These are phyloP conservation scores for Fragaria ananassa DNA, from an alignment of 306 rosid genomes.

Conservation along the genomic window DNA sequence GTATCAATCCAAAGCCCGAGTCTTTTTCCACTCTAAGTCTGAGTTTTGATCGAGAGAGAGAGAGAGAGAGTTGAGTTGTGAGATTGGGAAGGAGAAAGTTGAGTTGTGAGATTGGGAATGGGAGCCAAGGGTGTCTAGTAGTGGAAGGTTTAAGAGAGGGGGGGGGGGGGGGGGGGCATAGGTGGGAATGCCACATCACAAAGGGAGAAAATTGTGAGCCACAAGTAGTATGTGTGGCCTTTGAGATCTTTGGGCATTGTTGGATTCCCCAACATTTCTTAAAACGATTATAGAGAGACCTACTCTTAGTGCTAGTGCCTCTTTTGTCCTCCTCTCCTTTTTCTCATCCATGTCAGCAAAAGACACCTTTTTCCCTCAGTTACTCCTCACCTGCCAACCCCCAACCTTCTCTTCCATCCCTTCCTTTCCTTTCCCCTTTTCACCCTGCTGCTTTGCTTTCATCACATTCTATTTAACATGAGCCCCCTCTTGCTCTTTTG, in stretches of 20 bases:
- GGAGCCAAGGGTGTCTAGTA: not conserved
- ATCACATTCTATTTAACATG: not conserved
- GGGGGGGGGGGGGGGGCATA: not conserved
- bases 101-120: not conserved
- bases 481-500: not conserved
- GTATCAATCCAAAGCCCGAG: not conserved
- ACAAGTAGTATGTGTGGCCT: conserved; percentile 81
- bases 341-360: conserved; percentile 47
- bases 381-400: not conserved
- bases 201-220: conserved; percentile 54
- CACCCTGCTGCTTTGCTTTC: not conserved
- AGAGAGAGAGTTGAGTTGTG: not conserved
- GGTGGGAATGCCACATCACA: conserved; percentile 55
- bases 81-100: not conserved
- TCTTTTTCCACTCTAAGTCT: not conserved
- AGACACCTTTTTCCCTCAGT: not conserved
- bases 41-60: conserved; percentile 11
- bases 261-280: conserved; percentile 64
- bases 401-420: not conserved
- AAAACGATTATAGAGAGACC: conserved; percentile 35
- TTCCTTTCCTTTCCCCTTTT: not conserved
- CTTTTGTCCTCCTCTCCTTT: conserved; percentile 26
- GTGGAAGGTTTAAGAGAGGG: conserved; percentile 21
- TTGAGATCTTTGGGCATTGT: conserved; percentile 64
- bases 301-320: conserved; percentile 23